phyloP scores from a whole-genome alignment of 2,329 filamentous ascomycete genomes.

The Simplicillium sp. region DNA sequence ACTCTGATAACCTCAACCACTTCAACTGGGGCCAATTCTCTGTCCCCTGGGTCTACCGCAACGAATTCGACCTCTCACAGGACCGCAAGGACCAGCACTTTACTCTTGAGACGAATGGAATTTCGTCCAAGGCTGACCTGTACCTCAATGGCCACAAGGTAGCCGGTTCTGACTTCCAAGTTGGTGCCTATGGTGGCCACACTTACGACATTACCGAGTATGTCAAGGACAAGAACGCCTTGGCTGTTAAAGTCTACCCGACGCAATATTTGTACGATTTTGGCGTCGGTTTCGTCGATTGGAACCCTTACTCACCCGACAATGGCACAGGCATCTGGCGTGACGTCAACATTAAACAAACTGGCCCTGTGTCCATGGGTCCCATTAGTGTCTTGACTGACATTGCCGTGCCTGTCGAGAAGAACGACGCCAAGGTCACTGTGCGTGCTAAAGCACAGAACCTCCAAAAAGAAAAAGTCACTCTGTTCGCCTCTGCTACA shows the following conservation, averaged over 20 bases:
- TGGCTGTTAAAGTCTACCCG: conserved; percentile 45
- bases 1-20: conserved; percentile 33
- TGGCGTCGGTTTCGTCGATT: conserved; percentile 50
- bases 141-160: conserved; percentile 47
- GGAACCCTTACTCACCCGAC: conserved; percentile 52
- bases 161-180: conserved; percentile 36
- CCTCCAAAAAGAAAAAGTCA: conserved; percentile 27
- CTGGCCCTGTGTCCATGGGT: conserved; percentile 37
- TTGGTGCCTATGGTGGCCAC: conserved; percentile 47
- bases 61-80: conserved; percentile 34
- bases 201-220: conserved; percentile 43
- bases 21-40: conserved; percentile 38
- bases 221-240: conserved; percentile 31
- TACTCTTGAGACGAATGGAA: conserved; percentile 47
- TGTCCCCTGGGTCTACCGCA: conserved; percentile 49
- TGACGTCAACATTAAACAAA: conserved; percentile 44
- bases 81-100: conserved; percentile 29
- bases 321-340: conserved; percentile 57
- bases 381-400: conserved; percentile 35
- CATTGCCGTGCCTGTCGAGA: conserved; percentile 16
- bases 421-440: conserved; percentile 19
- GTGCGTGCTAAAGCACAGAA: conserved; percentile 29
- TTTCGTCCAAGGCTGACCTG: conserved; percentile 50
- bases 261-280: conserved; percentile 52
- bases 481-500: conserved; percentile 22